Percentiles rank a stretch among this genome's conserved stretches.
phyloP scores from a whole-genome alignment of 2,329 filamentous ascomycete species.

The Hirsutella rhossiliensis region DNA sequence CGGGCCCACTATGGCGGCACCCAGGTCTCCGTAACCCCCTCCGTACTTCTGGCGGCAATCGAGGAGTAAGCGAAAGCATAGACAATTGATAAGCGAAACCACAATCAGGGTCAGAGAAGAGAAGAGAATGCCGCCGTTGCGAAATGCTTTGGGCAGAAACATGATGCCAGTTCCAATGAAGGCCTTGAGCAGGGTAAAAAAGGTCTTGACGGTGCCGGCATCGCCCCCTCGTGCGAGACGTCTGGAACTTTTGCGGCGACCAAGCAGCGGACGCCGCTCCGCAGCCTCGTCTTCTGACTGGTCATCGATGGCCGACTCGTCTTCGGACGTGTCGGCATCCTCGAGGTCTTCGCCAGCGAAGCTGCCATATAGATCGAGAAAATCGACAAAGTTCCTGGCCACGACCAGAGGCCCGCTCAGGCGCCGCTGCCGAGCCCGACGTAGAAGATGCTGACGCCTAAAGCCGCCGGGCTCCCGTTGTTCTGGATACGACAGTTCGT shows the following conservation, averaged over 20 bases:
- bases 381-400: conserved; percentile 61
- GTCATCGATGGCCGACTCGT: conserved; percentile 43
- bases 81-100: conserved; percentile 53
- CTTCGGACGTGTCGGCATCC: conserved; percentile 35
- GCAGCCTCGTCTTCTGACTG: conserved; percentile 24
- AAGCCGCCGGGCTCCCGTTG: conserved; percentile 35
- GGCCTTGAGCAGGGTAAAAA: conserved; percentile 68
- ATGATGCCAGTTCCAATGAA: conserved; percentile 74
- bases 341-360: conserved; percentile 63
- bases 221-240: conserved; percentile 37
- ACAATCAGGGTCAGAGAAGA: conserved; percentile 55
- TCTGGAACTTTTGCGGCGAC: conserved; percentile 36
- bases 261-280: conserved; percentile 46
- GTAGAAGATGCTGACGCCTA: conserved; percentile 28
- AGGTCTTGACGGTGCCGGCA: conserved; percentile 58
- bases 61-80: conserved; percentile 62
- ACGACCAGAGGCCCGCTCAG: conserved; percentile 34
- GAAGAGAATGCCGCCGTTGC: conserved; percentile 66
- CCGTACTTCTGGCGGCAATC: conserved; percentile 52
- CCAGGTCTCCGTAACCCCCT: conserved; percentile 65
- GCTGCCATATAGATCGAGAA: conserved; percentile 62
- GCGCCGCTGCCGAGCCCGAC: conserved; percentile 26
- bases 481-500: conserved; percentile 21
- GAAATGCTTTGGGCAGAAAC: conserved; percentile 70
- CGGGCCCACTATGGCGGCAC: conserved; percentile 50